Conservation (phyloP, 768 basidiomycete genomes). For the Termitomyces sp. region DNA sequence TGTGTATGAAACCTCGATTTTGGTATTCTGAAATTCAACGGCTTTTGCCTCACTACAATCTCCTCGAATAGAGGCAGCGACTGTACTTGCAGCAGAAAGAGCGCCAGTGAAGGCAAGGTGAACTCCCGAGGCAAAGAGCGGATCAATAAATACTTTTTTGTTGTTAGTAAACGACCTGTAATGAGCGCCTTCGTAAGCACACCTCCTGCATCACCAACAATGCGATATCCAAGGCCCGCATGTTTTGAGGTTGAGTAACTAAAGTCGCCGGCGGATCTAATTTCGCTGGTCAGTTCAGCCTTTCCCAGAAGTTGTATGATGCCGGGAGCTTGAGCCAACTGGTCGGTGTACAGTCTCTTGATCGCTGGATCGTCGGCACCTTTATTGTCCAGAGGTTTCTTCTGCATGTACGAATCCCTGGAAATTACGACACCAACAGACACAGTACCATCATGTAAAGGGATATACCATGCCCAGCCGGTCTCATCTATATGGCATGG, state of each 20-base stretch:
- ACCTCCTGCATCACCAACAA: conserved; percentile 42
- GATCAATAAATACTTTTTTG: conserved; percentile 39
- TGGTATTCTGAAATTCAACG: conserved; percentile 22
- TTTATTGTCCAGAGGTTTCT: conserved; percentile 20
- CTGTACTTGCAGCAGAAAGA: conserved; percentile 27
- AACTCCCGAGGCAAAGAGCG: conserved; percentile 34
- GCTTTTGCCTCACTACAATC: conserved; percentile 20
- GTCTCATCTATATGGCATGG: conserved; percentile 44
- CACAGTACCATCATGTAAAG: conserved; percentile 45
- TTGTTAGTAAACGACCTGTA: background rate
- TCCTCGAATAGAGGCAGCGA: conserved; percentile 24
- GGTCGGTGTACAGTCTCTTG: conserved; percentile 32
- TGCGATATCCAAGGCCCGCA: background rate
- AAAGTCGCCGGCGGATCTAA: conserved; percentile 11
- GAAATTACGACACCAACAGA: conserved; percentile 51
- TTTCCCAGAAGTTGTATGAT: background rate
- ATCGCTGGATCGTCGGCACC: conserved; percentile 20
- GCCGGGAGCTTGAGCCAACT: conserved; percentile 5
- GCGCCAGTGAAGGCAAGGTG: conserved; percentile 31
- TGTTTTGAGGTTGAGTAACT: background rate
- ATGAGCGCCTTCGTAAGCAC: background rate
- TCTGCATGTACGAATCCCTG: conserved; percentile 30
- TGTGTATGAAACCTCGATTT: conserved; percentile 24
- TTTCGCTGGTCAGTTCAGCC: conserved; percentile 24
- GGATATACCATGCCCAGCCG: conserved; percentile 59